phyloP scores from a whole-genome alignment of 2,329 filamentous ascomycete genomes.

The Colletotrichum tofieldiae region DNA sequence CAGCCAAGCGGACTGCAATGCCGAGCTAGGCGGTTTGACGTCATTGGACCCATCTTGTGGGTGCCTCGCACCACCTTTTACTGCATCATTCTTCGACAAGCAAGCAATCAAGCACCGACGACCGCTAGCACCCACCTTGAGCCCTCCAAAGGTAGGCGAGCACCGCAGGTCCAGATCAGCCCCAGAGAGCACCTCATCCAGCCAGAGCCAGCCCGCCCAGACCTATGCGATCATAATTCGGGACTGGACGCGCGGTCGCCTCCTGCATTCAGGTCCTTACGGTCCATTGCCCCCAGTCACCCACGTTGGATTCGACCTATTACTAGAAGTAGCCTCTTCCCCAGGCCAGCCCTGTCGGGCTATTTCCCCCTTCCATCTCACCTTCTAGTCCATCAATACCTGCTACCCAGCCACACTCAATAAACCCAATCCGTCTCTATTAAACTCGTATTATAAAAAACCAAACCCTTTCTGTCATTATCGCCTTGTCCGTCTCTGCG shows the following conservation, averaged over 20 bases:
- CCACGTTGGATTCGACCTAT: conserved; percentile 14
- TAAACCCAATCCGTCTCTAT: conserved; percentile 18
- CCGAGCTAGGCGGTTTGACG: conserved; percentile 44
- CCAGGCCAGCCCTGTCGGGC: conserved; percentile 30
- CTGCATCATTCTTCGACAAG: conserved; percentile 22
- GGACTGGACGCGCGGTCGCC: conserved; percentile 37
- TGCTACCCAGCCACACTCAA: conserved; percentile 27
- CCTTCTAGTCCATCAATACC: conserved; percentile 23
- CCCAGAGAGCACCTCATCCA: conserved; percentile 7
- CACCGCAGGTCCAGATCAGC: conserved; percentile 21
- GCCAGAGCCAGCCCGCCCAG: conserved; percentile 32
- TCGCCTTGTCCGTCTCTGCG: conserved; percentile 4
- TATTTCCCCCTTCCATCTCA: conserved; percentile 21
- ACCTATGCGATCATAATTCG: conserved; percentile 39
- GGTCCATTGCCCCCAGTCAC: not conserved
- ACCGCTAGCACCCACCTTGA: not conserved
- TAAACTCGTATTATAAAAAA: not conserved
- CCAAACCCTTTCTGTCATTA: conserved; percentile 14
- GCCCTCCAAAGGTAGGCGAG: not conserved
- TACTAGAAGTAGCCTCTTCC: conserved; percentile 30
- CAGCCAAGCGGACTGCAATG: conserved; percentile 33
- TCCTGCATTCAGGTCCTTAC: conserved; percentile 24
- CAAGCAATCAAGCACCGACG: not conserved
- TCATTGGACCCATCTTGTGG: conserved; percentile 41
- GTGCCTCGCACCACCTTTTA: conserved; percentile 32